Evolutionary conservation across 768 basidiomycete genomes (phyloP).

Genomic region (Pleurotus platypus): DNA sequence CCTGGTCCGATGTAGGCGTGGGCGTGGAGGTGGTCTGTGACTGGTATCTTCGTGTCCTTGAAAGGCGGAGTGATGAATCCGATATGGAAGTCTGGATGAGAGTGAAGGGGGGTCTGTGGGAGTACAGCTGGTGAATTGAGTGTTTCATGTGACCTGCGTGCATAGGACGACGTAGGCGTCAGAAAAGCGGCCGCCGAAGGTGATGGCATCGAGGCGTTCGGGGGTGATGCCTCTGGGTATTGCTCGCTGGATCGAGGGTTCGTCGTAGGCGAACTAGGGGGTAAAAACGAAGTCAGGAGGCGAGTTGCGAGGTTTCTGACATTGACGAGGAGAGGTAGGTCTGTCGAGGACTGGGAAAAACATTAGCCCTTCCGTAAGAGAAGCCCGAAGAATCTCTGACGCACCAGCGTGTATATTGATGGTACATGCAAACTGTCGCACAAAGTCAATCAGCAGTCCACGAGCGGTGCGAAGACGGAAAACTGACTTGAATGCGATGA

Average conservation of each 20-base stretch:
- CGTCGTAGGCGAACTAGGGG: constrained; percentile 32
- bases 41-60: constrained; percentile 73
- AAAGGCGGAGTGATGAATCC: constrained; percentile 81
- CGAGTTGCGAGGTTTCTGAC: constrained; percentile 55
- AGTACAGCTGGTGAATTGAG: constrained; percentile 5
- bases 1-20: constrained; percentile 69
- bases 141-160: constrained; percentile 9
- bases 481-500: constrained; percentile 74
- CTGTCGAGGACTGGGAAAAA: constrained; percentile 58
- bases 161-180: constrained; percentile 18
- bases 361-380: constrained; percentile 7
- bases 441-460: constrained; percentile 11
- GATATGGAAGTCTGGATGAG: constrained; percentile 45
- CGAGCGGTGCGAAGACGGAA: background rate
- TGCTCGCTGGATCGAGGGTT: constrained; percentile 17
- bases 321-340: constrained; percentile 67
- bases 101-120: constrained; percentile 23
- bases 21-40: constrained; percentile 75
- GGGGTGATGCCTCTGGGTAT: background rate
- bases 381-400: constrained; percentile 17
- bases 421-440: constrained; percentile 66
- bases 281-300: constrained; percentile 46
- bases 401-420: constrained; percentile 68
- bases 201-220: constrained; percentile 8
- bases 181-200: constrained; percentile 10